A percentile compares a stretch with the other conserved stretches of the same genome.
phyloP scores from a whole-genome alignment of 2,329 filamentous ascomycete species.

The Phoma sp. region DNA sequence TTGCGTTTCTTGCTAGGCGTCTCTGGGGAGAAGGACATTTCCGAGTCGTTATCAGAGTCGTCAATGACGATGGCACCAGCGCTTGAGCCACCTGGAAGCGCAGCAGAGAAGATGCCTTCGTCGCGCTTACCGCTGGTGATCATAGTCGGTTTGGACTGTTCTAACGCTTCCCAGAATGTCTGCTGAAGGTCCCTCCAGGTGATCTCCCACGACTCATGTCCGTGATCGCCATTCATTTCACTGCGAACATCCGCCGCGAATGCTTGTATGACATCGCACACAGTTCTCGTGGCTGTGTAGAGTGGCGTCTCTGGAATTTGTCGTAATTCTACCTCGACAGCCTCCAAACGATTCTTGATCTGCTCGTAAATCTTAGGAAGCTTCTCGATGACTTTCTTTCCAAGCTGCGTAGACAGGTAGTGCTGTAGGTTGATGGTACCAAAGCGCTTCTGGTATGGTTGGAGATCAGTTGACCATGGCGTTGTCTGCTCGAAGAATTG shows the following conservation, averaged over 20 bases:
- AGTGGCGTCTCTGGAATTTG: constrained; percentile 71
- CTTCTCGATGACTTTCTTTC: constrained; percentile 51
- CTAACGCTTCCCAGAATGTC: constrained; percentile 64
- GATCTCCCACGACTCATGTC: constrained; percentile 52
- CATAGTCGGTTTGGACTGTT: constrained; percentile 49
- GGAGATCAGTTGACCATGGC: constrained; percentile 58
- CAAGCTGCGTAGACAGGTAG: constrained; percentile 58
- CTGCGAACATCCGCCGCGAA: constrained; percentile 64
- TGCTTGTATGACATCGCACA: constrained; percentile 65
- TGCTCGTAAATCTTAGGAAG: constrained; percentile 54
- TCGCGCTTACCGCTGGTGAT: constrained; percentile 17
- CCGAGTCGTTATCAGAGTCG: constrained; percentile 15
- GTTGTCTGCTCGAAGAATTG: constrained; percentile 56
- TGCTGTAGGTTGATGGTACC: constrained; percentile 61
- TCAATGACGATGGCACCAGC: constrained; percentile 31
- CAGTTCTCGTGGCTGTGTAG: constrained; percentile 69
- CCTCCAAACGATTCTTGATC: constrained; percentile 56
- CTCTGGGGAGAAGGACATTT: not conserved
- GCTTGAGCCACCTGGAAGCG: constrained; percentile 18
- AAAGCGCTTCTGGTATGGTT: constrained; percentile 54
- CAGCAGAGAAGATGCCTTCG: constrained; percentile 13
- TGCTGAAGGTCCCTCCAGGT: constrained; percentile 56
- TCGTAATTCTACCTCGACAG: constrained; percentile 63
- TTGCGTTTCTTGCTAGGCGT: constrained; percentile 47
- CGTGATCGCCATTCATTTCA: constrained; percentile 60